These are phyloP conservation scores for Aquilaria sinensis DNA, from an alignment of 345 rosid species.

Conservation along the genomic window DNA sequence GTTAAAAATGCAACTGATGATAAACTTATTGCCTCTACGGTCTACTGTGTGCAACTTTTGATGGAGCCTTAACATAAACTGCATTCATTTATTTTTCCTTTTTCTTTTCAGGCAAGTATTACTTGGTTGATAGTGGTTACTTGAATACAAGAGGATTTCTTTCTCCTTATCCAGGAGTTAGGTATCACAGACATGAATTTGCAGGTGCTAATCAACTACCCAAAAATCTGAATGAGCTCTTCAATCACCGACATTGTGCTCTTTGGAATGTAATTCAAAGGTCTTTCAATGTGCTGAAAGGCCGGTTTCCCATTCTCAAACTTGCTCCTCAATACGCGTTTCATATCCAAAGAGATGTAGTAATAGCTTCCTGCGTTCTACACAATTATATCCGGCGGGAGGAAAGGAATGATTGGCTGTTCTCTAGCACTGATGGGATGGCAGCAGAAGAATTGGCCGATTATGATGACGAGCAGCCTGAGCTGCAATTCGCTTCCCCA, in stretches of 20 bases:
- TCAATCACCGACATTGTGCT: conserved; percentile 62
- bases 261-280: conserved; percentile 45
- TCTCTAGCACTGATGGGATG: conserved; percentile 31
- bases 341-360: conserved; percentile 78
- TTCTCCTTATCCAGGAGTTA: conserved; percentile 64
- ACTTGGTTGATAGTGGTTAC: conserved; percentile 65
- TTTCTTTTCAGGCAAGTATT: conserved; percentile 52
- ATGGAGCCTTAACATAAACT: no score
- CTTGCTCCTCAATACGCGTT: conserved; percentile 66
- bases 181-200: conserved; percentile 46
- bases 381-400: conserved; percentile 65
- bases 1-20: no score
- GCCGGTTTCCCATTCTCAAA: conserved; percentile 71
- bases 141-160: conserved; percentile 56
- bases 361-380: conserved; percentile 66
- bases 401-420: conserved; percentile 71
- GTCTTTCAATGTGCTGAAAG: conserved; percentile 47
- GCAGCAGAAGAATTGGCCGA: conserved; percentile 33
- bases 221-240: conserved; percentile 58
- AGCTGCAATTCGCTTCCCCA: conserved; percentile 43
- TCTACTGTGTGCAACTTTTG: no score
- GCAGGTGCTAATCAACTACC: conserved; percentile 64
- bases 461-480: conserved; percentile 42
- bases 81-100: background rate
- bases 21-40: no score